phyloP scores from a whole-genome alignment of 108 stramenopile genomes.

The Schizochytrium sp. region DNA sequence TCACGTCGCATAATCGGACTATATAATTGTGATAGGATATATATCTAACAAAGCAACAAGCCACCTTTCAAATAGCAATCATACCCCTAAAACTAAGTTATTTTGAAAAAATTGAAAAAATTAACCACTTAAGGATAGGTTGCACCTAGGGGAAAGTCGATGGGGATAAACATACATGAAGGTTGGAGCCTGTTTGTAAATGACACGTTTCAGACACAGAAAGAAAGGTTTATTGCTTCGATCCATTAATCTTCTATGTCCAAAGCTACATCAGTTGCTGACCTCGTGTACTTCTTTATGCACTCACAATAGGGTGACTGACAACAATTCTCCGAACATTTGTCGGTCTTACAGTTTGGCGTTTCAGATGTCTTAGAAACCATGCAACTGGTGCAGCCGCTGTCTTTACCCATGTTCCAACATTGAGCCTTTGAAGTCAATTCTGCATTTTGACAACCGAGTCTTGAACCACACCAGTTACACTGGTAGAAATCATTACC shows the following conservation, averaged over 20 bases:
- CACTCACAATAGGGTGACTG: slow-evolving; percentile 53
- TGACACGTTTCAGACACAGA: too few relatives aligned
- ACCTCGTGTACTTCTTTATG: background rate
- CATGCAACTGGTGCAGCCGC: background rate
- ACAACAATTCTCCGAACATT: background rate
- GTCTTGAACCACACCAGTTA: slow-evolving; percentile 2
- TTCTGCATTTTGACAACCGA: slow-evolving; percentile 51
- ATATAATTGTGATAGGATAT: too few relatives aligned
- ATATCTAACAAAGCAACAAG: too few relatives aligned
- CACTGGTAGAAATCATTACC: slow-evolving; percentile 45
- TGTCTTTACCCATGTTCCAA: slow-evolving; percentile 18
- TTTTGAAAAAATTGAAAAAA: too few relatives aligned
- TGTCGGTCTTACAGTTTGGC: background rate
- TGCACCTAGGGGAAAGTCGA: too few relatives aligned
- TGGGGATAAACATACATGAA: too few relatives aligned
- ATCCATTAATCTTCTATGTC: background rate
- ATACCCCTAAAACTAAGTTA: too few relatives aligned
- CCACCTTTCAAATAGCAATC: too few relatives aligned
- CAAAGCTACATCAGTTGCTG: background rate
- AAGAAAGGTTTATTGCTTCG: too few relatives aligned
- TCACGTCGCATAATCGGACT: too few relatives aligned
- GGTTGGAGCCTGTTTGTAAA: too few relatives aligned
- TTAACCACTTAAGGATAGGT: too few relatives aligned
- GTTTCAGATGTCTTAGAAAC: background rate
- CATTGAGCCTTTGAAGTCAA: slow-evolving; percentile 33